A percentile compares a stretch with the other conserved stretches of the same genome.
These are phyloP conservation scores for Schizothecium vesticola DNA, from an alignment of 495 filamentous ascomycete genomes.

Conservation along the genomic window DNA sequence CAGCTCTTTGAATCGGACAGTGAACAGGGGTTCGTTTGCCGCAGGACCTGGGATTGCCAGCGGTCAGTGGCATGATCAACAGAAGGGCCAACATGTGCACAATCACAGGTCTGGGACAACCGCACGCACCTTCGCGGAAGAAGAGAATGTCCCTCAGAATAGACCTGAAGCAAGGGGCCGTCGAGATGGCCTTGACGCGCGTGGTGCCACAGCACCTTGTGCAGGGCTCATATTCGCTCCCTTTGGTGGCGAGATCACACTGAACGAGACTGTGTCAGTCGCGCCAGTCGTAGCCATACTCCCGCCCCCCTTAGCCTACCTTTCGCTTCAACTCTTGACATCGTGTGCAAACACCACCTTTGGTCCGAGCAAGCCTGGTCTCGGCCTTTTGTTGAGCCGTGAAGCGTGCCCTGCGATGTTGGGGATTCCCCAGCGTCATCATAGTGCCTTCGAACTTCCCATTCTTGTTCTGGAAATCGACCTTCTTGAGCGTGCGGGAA, in stretches of 20 bases:
- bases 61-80: not conserved
- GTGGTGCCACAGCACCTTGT: conserved; percentile 15
- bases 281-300: not conserved
- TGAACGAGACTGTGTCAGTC: not conserved
- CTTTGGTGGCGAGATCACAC: conserved; percentile 24
- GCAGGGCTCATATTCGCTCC: conserved; percentile 17
- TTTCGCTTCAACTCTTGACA: conserved; percentile 27
- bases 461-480: conserved; percentile 4
- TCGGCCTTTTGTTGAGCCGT: conserved; percentile 19
- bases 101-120: not conserved
- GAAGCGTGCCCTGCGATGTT: not conserved
- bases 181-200: conserved; percentile 20
- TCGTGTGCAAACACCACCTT: conserved; percentile 22
- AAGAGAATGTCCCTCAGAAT: conserved; percentile 23
- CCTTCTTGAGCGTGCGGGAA: conserved; percentile 13
- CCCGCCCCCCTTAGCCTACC: conserved; percentile 5
- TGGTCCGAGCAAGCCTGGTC: conserved; percentile 19
- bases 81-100: not conserved
- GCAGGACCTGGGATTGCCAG: conserved; percentile 19
- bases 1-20: conserved; percentile 6
- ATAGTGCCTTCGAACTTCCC: conserved; percentile 18
- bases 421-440: conserved; percentile 18
- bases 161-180: conserved; percentile 24
- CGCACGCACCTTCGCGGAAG: conserved; percentile 21
- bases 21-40: conserved; percentile 27